Evolutionary conservation across 495 filamentous ascomycete genomes (phyloP), one percentile per base, ranked within the genome.

Genomic region (Rostrohypoxylon terebratum): DNA sequence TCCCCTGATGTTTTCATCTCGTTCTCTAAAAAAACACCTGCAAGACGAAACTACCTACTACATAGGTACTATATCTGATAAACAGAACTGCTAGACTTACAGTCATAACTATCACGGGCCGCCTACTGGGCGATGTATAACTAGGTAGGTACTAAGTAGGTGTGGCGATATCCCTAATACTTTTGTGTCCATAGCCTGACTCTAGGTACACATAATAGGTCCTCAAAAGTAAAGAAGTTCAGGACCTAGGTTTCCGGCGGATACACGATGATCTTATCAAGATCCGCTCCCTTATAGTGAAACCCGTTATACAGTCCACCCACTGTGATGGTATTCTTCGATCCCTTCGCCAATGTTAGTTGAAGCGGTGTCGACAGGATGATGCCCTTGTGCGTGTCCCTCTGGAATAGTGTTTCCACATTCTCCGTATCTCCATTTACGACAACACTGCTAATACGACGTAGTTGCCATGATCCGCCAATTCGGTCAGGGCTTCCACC

Each of bases 331-430:
- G 78, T 81, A 59, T 84, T 84, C 2, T 74, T 68, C 23, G 47
- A 42, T 0, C 82, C 82, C 50, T 82, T 75, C 1, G 76, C 67
- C 14, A 84, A 71, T 0, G 73, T 78, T 33, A 83, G 58, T 38
- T 77, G 67, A 14, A 84, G 74, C 5, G 83, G 81, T 9, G 82
- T 76, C 2, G 77, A 81, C 7, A 84, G 63, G 58, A 84, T 77
- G 40, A 84, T 79, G 6, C 83, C 82, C 66, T 84, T 84, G 68
- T 84, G 80, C 10, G 83, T 82, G 67, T 84, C 83, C 23, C 78
- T 75, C 73, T 82, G 77, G 57, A 74, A 83, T 2, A 84, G 63
- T 16, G 78, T 81, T 68, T 83, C 76, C 6, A 84, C 69, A 28
- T 74, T 75, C 13, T 70, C 36, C 4, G 58, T 67, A 9, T 80